Conservation (phyloP, 768 basidiomycete species). For the Leccinum broughii region DNA sequence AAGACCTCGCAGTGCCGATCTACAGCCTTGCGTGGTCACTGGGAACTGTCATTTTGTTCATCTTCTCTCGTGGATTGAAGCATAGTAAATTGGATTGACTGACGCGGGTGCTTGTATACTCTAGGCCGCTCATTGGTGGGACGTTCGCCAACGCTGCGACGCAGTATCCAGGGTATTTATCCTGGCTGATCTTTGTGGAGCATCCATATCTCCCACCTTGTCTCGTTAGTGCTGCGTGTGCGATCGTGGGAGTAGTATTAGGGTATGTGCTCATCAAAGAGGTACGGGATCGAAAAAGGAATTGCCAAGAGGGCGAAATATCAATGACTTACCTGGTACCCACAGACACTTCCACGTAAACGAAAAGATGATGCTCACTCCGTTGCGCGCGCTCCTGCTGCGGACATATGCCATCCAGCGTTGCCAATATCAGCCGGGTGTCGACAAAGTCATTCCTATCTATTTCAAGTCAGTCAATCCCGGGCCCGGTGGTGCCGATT, state of each 20-base stretch:
- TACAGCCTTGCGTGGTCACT: conserved; percentile 60
- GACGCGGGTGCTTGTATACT: neutral
- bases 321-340: neutral
- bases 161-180: conserved; percentile 9
- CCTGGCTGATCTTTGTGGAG: conserved; percentile 8
- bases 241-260: conserved; percentile 8
- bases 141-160: conserved; percentile 20
- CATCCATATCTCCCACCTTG: conserved; percentile 24
- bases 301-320: no score
- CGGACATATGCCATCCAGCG: no score
- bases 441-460: no score
- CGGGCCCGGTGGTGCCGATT: no score
- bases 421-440: no score
- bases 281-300: conserved; percentile 6
- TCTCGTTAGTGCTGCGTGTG: conserved; percentile 10
- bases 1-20: conserved; percentile 56
- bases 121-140: conserved; percentile 26
- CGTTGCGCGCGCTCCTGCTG: neutral
- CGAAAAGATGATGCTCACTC: neutral
- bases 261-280: conserved; percentile 24
- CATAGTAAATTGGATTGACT: neutral
- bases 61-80: neutral
- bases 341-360: conserved; percentile 22
- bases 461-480: no score
- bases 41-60: conserved; percentile 55